phyloP scores from a whole-genome alignment of 352 stramenopile genomes.

The Globisporangium recalcitrans region DNA sequence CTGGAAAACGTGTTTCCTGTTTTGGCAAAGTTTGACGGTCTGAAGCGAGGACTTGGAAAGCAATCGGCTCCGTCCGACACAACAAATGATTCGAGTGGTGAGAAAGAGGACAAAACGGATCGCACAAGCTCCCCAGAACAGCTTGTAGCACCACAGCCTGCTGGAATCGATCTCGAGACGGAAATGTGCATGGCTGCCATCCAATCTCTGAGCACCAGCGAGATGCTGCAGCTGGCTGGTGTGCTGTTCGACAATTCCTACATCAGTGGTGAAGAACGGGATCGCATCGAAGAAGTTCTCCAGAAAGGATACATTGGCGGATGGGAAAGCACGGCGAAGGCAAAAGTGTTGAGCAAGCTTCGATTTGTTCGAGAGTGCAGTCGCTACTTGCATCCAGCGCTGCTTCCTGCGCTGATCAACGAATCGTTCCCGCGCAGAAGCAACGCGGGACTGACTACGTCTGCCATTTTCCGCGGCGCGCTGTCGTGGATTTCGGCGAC shows the following conservation, averaged over 20 bases:
- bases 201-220: conserved; percentile 55
- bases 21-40: conserved; percentile 49
- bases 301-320: conserved; percentile 79
- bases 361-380: conserved; percentile 75
- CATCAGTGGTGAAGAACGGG: conserved; percentile 65
- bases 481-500: conserved; percentile 61
- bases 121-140: not conserved
- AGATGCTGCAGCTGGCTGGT: conserved; percentile 52
- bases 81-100: conserved; percentile 1
- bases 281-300: conserved; percentile 69
- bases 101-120: not conserved
- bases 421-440: conserved; percentile 49
- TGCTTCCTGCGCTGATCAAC: conserved; percentile 60
- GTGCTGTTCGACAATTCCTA: conserved; percentile 66
- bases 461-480: conserved; percentile 48
- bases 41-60: conserved; percentile 24
- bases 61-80: conserved; percentile 12
- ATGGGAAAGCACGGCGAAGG: conserved; percentile 67
- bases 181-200: conserved; percentile 73
- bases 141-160: not conserved
- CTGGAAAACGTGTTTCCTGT: conserved; percentile 71
- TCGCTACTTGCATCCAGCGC: conserved; percentile 53
- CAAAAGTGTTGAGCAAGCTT: conserved; percentile 58
- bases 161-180: conserved; percentile 40
- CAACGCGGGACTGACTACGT: conserved; percentile 41